phyloP scores from a whole-genome alignment of 352 stramenopile genomes.

The Pythium biforme region DNA sequence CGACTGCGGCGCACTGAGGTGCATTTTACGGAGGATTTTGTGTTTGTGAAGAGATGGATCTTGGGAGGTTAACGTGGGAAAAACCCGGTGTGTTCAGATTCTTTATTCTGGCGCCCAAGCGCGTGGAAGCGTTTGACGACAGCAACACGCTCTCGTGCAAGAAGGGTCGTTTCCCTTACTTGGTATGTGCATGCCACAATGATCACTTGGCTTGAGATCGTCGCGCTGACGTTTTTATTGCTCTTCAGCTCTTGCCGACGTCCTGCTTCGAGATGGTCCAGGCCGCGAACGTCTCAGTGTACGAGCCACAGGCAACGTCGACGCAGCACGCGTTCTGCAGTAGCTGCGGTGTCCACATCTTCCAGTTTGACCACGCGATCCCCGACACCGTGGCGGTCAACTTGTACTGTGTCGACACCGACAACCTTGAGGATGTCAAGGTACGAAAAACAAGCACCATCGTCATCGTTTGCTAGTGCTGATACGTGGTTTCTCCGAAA shows the following conservation, averaged over 20 bases:
- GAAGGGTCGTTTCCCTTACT: constrained; percentile 73
- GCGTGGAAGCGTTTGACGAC: constrained; percentile 79
- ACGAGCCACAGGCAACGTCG: constrained; percentile 64
- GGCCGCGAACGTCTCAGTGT: constrained; percentile 59
- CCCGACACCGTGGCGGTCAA: constrained; percentile 75
- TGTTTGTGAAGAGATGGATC: too few species aligned
- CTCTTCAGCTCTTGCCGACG: constrained; percentile 59
- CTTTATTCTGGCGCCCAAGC: constrained; percentile 67
- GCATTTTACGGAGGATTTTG: background rate
- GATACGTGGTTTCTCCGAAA: background rate
- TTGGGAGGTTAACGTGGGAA: too few species aligned
- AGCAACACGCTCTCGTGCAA: constrained; percentile 83
- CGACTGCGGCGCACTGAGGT: constrained; percentile 69
- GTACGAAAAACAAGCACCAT: constrained; percentile 34
- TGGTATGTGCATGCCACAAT: constrained; percentile 39
- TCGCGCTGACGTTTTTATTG: background rate
- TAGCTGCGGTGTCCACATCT: constrained; percentile 85
- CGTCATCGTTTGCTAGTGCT: background rate
- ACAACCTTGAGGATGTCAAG: constrained; percentile 83
- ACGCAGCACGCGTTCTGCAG: constrained; percentile 78
- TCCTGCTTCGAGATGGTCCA: constrained; percentile 81
- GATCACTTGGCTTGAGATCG: background rate
- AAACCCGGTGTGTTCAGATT: constrained; percentile 55
- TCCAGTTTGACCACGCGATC: constrained; percentile 77
- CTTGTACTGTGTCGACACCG: constrained; percentile 76